A percentile compares a stretch with the other conserved stretches of the same genome.
phyloP scores from a whole-genome alignment of 225 moss, liverwort and hornwort species.

The Straminergon stramineum region DNA sequence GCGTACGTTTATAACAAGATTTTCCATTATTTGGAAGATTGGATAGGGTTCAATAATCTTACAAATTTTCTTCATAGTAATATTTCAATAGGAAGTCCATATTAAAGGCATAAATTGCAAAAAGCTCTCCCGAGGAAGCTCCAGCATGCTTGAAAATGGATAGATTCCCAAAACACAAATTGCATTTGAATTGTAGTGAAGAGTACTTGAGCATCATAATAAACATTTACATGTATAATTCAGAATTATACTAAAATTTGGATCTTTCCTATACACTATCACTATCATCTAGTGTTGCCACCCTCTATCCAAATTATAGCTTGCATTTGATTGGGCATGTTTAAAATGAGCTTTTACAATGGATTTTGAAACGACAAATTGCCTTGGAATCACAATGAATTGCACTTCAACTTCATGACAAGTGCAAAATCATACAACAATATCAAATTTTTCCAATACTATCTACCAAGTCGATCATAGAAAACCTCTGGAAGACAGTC shows the following conservation, averaged over 20 bases:
- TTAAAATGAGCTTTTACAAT: too few relatives aligned
- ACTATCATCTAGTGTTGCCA: too few relatives aligned
- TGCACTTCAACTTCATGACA: background rate
- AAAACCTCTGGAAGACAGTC: background rate
- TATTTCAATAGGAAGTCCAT: rapidly evolving
- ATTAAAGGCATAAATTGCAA: too few relatives aligned
- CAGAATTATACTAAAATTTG: background rate
- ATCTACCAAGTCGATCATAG: background rate
- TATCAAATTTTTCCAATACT: too few relatives aligned
- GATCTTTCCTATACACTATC: background rate
- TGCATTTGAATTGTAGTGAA: background rate
- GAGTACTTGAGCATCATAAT: background rate
- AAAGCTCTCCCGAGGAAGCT: too few relatives aligned
- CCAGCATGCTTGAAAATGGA: background rate
- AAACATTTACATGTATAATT: background rate
- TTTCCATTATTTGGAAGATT: too few relatives aligned
- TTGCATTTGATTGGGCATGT: too few relatives aligned
- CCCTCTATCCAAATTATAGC: too few relatives aligned
- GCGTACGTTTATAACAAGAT: background rate
- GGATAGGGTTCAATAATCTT: background rate
- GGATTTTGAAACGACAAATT: background rate
- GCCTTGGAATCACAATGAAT: background rate
- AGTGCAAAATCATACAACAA: background rate
- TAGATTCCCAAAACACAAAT: background rate
- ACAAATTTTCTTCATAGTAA: background rate